Evolutionary conservation across 2,329 filamentous ascomycete genomes (phyloP).

Genomic region (Cercospora citrullina): DNA sequence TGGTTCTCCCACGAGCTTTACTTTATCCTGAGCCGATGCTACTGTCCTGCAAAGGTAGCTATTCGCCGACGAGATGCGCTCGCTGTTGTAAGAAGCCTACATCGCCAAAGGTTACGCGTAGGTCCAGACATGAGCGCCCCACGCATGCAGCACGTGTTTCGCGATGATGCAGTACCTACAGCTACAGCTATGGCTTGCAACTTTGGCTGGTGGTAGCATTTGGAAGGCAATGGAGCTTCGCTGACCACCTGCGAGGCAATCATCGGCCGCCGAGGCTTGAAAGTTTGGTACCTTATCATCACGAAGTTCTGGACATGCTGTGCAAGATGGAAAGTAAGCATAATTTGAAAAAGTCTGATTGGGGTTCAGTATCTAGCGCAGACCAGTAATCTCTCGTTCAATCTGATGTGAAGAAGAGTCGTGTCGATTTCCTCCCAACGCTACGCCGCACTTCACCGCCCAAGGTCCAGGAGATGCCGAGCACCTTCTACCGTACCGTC

Average conservation of each 20-base stretch:
- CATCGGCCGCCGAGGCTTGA: not conserved
- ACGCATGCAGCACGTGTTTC: not conserved
- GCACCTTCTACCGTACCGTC: conserved; percentile 12
- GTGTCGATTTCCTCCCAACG: conserved; percentile 4
- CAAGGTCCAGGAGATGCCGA: conserved; percentile 6
- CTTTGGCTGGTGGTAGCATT: not conserved
- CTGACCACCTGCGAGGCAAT: conserved; percentile 2
- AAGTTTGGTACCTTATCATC: not conserved
- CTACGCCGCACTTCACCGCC: not conserved
- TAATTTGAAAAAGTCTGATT: not conserved
- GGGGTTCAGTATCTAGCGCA: not conserved
- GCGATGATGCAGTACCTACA: not conserved
- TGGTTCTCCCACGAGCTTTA: no score
- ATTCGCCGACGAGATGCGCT: not conserved
- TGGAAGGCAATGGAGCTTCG: not conserved
- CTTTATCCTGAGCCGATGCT: no score
- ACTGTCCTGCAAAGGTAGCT: no score
- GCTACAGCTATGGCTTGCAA: not conserved
- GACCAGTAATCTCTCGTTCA: not conserved
- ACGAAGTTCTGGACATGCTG: not conserved
- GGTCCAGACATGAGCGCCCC: not conserved
- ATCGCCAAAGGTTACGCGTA: not conserved
- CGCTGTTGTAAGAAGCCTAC: not conserved
- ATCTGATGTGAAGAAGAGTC: conserved; percentile 6
- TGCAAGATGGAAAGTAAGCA: not conserved